Evolutionary conservation across 2,329 filamentous ascomycete species (phyloP), one percentile per base, ranked within the genome.

Genomic region (Pseudohalonectria lignicola): DNA sequence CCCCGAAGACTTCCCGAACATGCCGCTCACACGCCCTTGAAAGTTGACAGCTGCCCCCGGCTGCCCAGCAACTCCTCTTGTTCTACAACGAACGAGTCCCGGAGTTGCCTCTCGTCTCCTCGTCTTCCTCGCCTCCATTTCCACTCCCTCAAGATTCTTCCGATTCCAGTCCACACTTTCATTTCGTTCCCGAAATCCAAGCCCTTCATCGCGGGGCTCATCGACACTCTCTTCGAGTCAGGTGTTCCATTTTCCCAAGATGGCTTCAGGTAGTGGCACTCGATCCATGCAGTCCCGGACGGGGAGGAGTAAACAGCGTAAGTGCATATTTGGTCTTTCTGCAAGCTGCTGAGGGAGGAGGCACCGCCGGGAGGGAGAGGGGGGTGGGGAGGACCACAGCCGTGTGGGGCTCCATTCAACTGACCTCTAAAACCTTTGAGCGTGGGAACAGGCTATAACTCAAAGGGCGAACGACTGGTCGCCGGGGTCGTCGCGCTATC

Each of bases 401-500:
- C n/a, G n/a, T n/a, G n/a, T n/a, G n/a, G n/a, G n/a, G n/a, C n/a
- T n/a, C 46, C 43, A 38, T 39, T 43, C 44, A 45, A 37, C 43
- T 45, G 41, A 44, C 45, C 47, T 46, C 45, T 35, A 45, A 40
- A 45, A 43, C 41, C 52, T 33, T 12, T 33, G 31, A 9, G 12
- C 31, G 9, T 13, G 31, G 17, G 15, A 16, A 40, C 62, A 96
- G 92, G 88, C 55, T 98, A 96, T 65, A 88, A 86, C 54, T 66
- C 83, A 43, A 83, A 86, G 59, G 90, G 90, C 65, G 90, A 96
- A 64, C 82, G 92, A 48, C 79, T 96, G 44, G 92, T 98, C 51
- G 90, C 92, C 43, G 92, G 92, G 50, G 80, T 96, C 41, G 92
- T 98, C 34, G 86, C 92, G 47, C 70, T 96, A 47, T 92, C 86